Evolutionary conservation across 164 flowering plant genomes (phyloP), one percentile per base, ranked within the genome.

Genomic region (Aristolochia contorta): DNA sequence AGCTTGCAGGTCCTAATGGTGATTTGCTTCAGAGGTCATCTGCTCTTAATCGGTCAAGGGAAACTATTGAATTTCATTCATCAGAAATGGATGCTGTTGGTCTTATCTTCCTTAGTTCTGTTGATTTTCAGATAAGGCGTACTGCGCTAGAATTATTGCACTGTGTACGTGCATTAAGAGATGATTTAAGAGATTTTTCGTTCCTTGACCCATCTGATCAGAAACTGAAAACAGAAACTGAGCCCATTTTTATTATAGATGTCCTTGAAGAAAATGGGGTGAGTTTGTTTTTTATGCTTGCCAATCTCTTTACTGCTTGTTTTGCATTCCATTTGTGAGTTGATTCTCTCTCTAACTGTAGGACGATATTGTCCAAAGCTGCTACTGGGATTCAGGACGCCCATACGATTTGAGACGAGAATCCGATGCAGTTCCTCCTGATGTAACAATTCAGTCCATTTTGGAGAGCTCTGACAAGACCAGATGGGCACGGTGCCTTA

Each of bases 181-280:
- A 90, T 75, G 97, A 91, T 72, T 79, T 90, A 61, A 74, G 79
- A 51, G 84, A 85, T 24, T 71, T 80, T 69, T 68, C 79, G 30
- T 12, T 73, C 16, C 68, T 62, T 70, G 87, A 78, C 24, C 79
- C 73, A 41, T 62, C 78, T 64, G 86, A 84, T 56, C 63, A 72
- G 67, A 72, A 54, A 66, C 57, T 76, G 58, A 85, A 74, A 75
- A 67, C 57, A 74, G 99, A 91, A 70, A 74, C 82, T 41, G 92
- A 88, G 67, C 89, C 93, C 19, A 94, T 94, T 67, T 89, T 81
- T 71, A 76, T 91, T 63, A 86, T 94, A 58, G 99, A 94, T 70
- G 96, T 94, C 61, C 75, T 94, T 24, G 99, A 94, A 78, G 99
- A 94, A 76, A 82, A 90, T 80, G 99, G 97, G 89, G 99, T 94